A percentile compares a stretch with the other conserved stretches of the same genome.
Conservation (phyloP, 1,139 yeast genomes). For the Zygotorulaspora mrakii region DNA sequence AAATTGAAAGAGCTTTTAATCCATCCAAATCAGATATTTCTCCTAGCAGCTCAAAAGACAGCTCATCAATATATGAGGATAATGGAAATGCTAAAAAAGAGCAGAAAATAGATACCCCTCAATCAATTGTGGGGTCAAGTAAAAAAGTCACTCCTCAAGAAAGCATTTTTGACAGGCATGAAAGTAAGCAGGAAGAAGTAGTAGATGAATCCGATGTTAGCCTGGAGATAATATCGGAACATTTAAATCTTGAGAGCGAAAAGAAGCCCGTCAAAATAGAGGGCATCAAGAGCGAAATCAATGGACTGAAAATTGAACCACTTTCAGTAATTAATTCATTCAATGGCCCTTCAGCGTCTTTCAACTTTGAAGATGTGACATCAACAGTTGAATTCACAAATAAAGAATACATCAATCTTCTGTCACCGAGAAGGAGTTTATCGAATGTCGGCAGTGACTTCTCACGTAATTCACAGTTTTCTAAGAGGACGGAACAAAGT, state of each 20-base stretch:
- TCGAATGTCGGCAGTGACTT: slow-evolving; percentile 27
- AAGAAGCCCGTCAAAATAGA: too few relatives aligned
- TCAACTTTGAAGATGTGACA: slow-evolving; percentile 5
- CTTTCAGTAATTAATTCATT: slow-evolving; percentile 31
- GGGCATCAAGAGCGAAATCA: too few relatives aligned
- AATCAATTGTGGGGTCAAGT: too few relatives aligned
- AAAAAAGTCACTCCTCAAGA: too few relatives aligned
- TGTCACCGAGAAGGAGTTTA: slow-evolving; percentile 28
- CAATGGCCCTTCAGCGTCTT: slow-evolving; percentile 13
- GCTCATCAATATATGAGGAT: slow-evolving; percentile 1
- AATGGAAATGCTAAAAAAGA: not conserved
- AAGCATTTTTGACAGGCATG: too few relatives aligned
- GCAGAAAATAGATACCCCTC: not conserved
- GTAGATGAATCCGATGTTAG: slow-evolving; percentile 15
- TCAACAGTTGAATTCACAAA: slow-evolving; percentile 2
- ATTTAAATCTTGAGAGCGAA: too few relatives aligned
- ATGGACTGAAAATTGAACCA: slow-evolving; percentile 14
- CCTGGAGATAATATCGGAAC: slow-evolving; percentile 14
- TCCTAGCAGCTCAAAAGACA: not conserved
- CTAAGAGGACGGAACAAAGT: slow-evolving; percentile 23
- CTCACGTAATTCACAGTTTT: slow-evolving; percentile 31
- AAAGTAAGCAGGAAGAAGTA: too few relatives aligned
- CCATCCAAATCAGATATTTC: not conserved
- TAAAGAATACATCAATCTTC: slow-evolving; percentile 9
- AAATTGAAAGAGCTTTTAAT: not conserved